Evolutionary conservation across 1,139 yeast genomes (phyloP), one percentile per base, ranked within the genome.

Genomic region (Candida labiduridarum): DNA sequence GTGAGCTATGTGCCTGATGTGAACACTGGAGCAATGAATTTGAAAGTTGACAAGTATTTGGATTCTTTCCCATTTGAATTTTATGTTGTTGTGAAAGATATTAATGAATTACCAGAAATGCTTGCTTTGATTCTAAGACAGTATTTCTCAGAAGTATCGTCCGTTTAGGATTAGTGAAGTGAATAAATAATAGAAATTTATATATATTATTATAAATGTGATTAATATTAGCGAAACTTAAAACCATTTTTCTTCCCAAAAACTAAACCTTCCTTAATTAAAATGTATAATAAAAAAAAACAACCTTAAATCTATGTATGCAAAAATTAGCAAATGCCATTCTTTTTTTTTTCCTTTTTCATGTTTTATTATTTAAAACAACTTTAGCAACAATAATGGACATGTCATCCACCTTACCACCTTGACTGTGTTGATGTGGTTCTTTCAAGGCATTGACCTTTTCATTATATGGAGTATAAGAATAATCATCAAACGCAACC

Each of bases 21-120:
- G 56, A 76, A 70, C n/a, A 75, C 77, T 47, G 97, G 97, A 2
- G 81, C 81, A 50, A 79, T 84, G 82, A 80, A 80, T 43, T 74
- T 95, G 56, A 81, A 87, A 65, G 95, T 95, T 54, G 87, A 84
- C 53, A 87, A 86, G 60, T 95, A 95, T 61, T 78, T 95, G 69
- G 97, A 94, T 59, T 82, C 89, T 25, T 95, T 95, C 83, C 98
- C 99, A 59, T 95, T 95, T 69, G 98, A 95, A 64, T 94, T 88
- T 66, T 95, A 92, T 62, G 97, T 94, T 53, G 94, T 95, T 59
- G 97, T 95, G 36, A 85, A 89, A 61, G 85, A 94, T 63, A 89
- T 95, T 56, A 79, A 80, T 44, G 98, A 94, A 69, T 78, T 95
- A 47, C 99, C 99, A 18, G 90, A 87, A 61, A 91, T 95, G 86